Conservation (phyloP, 2,329 filamentous ascomycete species). For the Trichoderma atrobrunneum region DNA sequence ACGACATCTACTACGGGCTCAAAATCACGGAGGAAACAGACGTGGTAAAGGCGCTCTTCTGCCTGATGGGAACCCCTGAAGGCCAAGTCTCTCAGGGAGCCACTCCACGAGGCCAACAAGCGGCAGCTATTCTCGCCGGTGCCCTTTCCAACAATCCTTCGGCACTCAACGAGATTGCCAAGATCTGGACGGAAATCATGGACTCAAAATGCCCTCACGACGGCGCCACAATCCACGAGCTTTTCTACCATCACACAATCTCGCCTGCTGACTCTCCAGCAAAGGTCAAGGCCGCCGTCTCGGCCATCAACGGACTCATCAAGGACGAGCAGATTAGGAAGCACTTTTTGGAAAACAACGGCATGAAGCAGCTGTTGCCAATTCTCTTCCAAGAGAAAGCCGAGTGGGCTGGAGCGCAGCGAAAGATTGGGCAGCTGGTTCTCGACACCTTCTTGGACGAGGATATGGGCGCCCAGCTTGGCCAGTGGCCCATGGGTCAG, state of each 20-base stretch:
- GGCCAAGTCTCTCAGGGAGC: conserved; percentile 25
- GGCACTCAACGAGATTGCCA: conserved; percentile 52
- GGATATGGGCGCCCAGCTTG: conserved; percentile 57
- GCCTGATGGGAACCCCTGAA: conserved; percentile 45
- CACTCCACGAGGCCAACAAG: conserved; percentile 47
- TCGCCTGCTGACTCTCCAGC: conserved; percentile 28
- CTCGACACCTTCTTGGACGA: conserved; percentile 66
- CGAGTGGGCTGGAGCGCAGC: conserved; percentile 50
- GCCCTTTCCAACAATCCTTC: conserved; percentile 64
- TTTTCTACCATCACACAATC: conserved; percentile 43
- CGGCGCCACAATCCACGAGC: conserved; percentile 33
- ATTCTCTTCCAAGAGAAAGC: conserved; percentile 48
- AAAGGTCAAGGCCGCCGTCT: conserved; percentile 41
- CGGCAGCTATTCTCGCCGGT: conserved; percentile 56
- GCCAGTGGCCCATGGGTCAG: conserved; percentile 51
- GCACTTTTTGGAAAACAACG: conserved; percentile 54
- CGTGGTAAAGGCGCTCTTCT: conserved; percentile 54
- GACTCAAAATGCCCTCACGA: conserved; percentile 35
- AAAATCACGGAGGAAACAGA: conserved; percentile 57
- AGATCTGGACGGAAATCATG: conserved; percentile 46
- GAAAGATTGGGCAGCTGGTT: conserved; percentile 56
- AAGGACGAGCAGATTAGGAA: conserved; percentile 50
- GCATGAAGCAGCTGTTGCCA: conserved; percentile 54
- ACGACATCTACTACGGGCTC: conserved; percentile 68
- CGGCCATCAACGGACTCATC: conserved; percentile 55